Base-by-base conservation (phyloP, 2,329 filamentous ascomycete genomes). In the Aureobasidium subglaciale region DNA sequence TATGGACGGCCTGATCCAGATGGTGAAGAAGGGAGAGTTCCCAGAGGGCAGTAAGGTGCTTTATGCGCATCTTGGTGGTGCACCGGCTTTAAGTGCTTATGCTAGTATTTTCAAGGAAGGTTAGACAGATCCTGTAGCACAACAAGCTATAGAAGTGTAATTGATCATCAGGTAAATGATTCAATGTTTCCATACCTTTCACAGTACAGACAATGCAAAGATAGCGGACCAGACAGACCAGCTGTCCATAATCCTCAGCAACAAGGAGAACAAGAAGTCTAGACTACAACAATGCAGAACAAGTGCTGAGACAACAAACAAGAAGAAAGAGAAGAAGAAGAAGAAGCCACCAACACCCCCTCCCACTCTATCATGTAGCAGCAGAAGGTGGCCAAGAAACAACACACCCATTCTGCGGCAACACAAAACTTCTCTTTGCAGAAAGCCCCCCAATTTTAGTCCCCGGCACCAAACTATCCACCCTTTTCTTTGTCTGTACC, bases 41-140 rank as follows among this genome's bases (percentile, higher is more conserved):
- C 68, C 70, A 3, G 77, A 77, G 0, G 82, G 81, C n/a, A 66
- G 64, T 32, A 86, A 85, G 63, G 80, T 88, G 29, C 64, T 89
- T 57, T 89, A 87, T 68, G 85, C 84, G 1, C 86, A 89, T 69
- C 67, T 88, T 22, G 86, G 86, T 10, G 86, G 86, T 0, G 85
- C 87, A 70, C 67, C 86, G 64, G 86, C 85, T 0, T 67, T 88
- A 57, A 87, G 85, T 70, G 85, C 84, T 0, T 88, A 88, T 67
- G 35, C 37, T 16, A 40, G 38, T 15, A 43, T 58, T 15, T 58
- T 58, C 49, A 54, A 53, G 32, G n/a, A 58, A 13, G 56, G 49
- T 5, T 58, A 52, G 48, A 40, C 3, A 8, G n/a, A 24, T 24
- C n/a, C n/a, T n/a, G n/a, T n/a, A n/a, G n/a, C n/a, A n/a, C n/a